phyloP scores from a whole-genome alignment of 768 basidiomycete genomes.

The Rossbeevera mucosa region DNA sequence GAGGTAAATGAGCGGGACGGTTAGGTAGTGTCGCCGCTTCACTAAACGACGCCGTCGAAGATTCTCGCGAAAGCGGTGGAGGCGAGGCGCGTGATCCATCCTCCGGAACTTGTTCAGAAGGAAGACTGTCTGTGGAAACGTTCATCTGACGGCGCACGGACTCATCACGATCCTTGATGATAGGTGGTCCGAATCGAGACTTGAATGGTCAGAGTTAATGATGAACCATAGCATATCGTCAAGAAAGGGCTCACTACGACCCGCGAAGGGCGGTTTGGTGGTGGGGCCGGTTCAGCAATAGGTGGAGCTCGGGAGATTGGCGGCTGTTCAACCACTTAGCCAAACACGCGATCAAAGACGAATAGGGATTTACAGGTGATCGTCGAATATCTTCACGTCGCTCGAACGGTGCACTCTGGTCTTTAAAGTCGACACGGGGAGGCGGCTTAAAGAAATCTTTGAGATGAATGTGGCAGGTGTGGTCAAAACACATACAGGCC shows the following conservation, averaged over 20 bases:
- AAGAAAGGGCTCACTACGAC: conserved; percentile 10
- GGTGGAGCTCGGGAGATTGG: conserved; percentile 4
- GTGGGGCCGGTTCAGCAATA: conserved; percentile 7
- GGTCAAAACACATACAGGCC: conserved; percentile 15
- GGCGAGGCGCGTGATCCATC: conserved; percentile 20
- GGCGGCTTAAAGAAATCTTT: conserved; percentile 14
- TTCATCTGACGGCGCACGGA: not conserved
- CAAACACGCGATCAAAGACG: not conserved
- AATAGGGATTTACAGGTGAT: conserved; percentile 19
- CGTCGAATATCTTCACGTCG: conserved; percentile 9
- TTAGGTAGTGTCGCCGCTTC: conserved; percentile 1
- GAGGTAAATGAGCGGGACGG: conserved; percentile 21
- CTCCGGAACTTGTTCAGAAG: conserved; percentile 14
- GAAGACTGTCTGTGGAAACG: conserved; percentile 16
- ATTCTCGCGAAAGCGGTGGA: conserved; percentile 29
- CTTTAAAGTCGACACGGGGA: conserved; percentile 6
- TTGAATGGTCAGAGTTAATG: conserved; percentile 2
- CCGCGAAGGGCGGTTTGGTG: conserved; percentile 13
- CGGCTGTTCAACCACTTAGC: conserved; percentile 12
- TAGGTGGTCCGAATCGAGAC: conserved; percentile 33
- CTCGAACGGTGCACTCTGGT: conserved; percentile 4
- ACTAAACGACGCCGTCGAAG: conserved; percentile 20
- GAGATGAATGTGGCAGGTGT: not conserved
- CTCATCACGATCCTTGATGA: conserved; percentile 18
- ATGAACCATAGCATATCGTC: not conserved